Evolutionary conservation across 352 stramenopile genomes (phyloP).

Genomic region (Phytopythium delawarense): DNA sequence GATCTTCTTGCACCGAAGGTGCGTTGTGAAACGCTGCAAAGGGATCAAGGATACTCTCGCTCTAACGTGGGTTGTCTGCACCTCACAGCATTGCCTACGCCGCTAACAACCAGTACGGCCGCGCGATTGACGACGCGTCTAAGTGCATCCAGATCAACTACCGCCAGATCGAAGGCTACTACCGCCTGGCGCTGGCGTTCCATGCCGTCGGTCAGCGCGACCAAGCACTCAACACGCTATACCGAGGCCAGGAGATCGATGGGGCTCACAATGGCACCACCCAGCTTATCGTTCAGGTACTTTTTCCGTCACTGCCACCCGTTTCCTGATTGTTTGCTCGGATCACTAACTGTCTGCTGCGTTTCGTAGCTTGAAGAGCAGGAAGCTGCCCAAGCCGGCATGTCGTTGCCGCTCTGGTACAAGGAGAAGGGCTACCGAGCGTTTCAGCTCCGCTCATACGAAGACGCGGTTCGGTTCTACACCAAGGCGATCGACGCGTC

Average conservation of each 20-base stretch:
- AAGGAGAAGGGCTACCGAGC: slow-evolving; percentile 87
- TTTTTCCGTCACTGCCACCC: background rate
- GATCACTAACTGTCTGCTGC: background rate
- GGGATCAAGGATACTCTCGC: background rate
- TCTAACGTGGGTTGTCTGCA: background rate
- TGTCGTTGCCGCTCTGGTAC: slow-evolving; percentile 38
- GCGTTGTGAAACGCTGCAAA: background rate
- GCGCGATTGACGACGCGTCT: slow-evolving; percentile 48
- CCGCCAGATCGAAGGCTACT: slow-evolving; percentile 51
- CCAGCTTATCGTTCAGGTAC: slow-evolving; percentile 34
- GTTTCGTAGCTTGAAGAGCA: slow-evolving; percentile 34
- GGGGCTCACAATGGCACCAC: slow-evolving; percentile 32
- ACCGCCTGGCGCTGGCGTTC: slow-evolving; percentile 42
- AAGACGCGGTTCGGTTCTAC: slow-evolving; percentile 90
- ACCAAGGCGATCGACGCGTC: slow-evolving; percentile 80
- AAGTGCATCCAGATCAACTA: slow-evolving; percentile 62
- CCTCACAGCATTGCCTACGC: slow-evolving; percentile 33
- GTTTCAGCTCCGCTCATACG: slow-evolving; percentile 88
- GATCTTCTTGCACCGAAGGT: slow-evolving; percentile 48
- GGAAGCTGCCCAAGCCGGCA: slow-evolving; percentile 28
- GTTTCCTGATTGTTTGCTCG: background rate
- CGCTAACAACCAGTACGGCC: slow-evolving; percentile 27
- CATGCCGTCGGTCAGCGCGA: slow-evolving; percentile 39
- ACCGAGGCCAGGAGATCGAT: slow-evolving; percentile 51
- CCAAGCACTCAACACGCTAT: slow-evolving; percentile 47